Evolutionary conservation across 108 stramenopile species (phyloP), one percentile per base, ranked within the genome.

Genomic region (Epipyxis sp.): DNA sequence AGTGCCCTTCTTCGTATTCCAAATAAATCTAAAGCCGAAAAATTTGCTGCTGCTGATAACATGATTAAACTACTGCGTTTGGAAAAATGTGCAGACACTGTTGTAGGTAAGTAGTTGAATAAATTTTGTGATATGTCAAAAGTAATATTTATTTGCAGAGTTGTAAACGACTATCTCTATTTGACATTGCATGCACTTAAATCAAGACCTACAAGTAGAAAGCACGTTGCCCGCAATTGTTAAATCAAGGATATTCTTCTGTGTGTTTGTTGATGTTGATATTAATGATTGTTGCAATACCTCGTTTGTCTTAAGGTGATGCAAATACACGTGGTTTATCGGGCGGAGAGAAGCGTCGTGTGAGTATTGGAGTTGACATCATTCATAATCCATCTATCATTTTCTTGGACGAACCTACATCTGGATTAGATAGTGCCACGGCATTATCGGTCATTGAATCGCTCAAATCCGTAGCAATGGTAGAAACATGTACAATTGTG

Each of bases 291-390:
- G n/a, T n/a, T n/a, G n/a, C n/a, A n/a, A n/a, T n/a, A n/a, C n/a
- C n/a, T n/a, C n/a, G n/a, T n/a, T n/a, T n/a, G n/a, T n/a, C n/a
- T n/a, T n/a, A n/a, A n/a, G n/a, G n/a, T n/a, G 54, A 57, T 57
- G 54, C 16, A 20, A 25, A 57, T 25, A 57, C 16, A 16, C 54
- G 54, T 25, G 54, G 54, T 25, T 57, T 57, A 25, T 57, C 54
- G 57, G 78, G 78, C n/a, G 78, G 78, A 2, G 42, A 79, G 35
- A 6, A 16, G 34, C 69, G 44, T 27, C 59, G 76, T 25, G 0
- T 71, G 25, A 79, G 62, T 61, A 71, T 79, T 40, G 61, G 37
- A 29, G 44, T 79, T 61, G 78, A 79, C 25, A 58, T 79, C 25
- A 20, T 79, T 6, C 16, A 42, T 69, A 10, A 3, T 37, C 78